Conservation (phyloP, 2,329 filamentous ascomycete genomes). For the Exophiala alcalophila region DNA sequence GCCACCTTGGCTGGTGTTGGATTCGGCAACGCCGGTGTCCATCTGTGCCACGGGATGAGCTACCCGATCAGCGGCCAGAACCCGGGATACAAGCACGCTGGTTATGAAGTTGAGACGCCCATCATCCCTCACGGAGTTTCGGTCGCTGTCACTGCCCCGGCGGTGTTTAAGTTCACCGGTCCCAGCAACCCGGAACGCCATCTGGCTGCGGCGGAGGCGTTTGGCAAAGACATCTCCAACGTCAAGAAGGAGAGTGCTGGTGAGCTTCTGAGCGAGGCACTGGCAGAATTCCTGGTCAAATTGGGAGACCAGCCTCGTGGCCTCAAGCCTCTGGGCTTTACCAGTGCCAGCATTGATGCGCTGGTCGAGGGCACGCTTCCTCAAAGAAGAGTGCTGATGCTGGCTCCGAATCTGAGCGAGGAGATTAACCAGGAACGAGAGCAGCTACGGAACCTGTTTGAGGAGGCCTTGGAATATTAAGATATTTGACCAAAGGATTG, state of each 20-base stretch:
- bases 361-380: slow-evolving; percentile 94
- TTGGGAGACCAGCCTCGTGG: slow-evolving; percentile 90
- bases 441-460: slow-evolving; percentile 67
- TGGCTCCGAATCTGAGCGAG: slow-evolving; percentile 76
- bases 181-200: slow-evolving; percentile 91
- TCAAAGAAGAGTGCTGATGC: slow-evolving; percentile 82
- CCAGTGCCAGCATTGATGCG: slow-evolving; percentile 68
- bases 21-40: slow-evolving; percentile 96
- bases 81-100: slow-evolving; percentile 79
- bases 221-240: slow-evolving; percentile 83
- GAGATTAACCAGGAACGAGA: slow-evolving; percentile 69
- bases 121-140: slow-evolving; percentile 96
- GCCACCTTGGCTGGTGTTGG: slow-evolving; percentile 92
- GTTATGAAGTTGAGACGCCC: slow-evolving; percentile 72
- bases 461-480: slow-evolving; percentile 57
- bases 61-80: slow-evolving; percentile 97
- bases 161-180: slow-evolving; percentile 90
- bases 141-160: slow-evolving; percentile 87
- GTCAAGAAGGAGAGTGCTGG: slow-evolving; percentile 88
- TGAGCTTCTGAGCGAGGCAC: slow-evolving; percentile 78
- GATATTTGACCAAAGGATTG: too few relatives aligned
- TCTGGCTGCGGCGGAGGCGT: slow-evolving; percentile 80
- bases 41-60: slow-evolving; percentile 87
- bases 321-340: slow-evolving; percentile 79
- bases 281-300: slow-evolving; percentile 74